These are phyloP conservation scores for Erythrobasidium hasegawianum DNA, from an alignment of 1,284 basidiomycete species.

Conservation along the genomic window DNA sequence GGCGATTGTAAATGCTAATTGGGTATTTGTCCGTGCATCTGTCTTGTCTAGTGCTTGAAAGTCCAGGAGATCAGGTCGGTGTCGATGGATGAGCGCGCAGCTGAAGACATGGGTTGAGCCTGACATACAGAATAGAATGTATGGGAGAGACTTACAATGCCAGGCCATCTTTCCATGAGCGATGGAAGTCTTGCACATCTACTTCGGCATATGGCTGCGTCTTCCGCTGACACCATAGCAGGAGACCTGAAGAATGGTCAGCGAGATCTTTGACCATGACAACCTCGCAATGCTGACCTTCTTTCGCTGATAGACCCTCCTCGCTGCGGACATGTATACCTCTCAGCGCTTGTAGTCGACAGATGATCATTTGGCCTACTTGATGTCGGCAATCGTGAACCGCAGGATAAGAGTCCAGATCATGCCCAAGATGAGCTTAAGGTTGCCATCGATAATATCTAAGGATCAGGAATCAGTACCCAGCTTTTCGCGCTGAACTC, in stretches of 20 bases:
- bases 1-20: conserved; percentile 78
- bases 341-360: too few species aligned
- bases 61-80: conserved; percentile 90
- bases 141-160: conserved; percentile 72
- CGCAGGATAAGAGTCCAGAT: conserved; percentile 97
- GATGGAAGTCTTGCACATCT: conserved; percentile 85
- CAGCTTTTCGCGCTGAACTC: too few species aligned
- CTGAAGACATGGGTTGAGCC: conserved; percentile 54
- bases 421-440: conserved; percentile 96
- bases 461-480: too few species aligned
- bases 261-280: too few species aligned
- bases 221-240: conserved; percentile 97
- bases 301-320: conserved; percentile 94
- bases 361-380: too few species aligned
- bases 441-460: conserved; percentile 97
- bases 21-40: conserved; percentile 74
- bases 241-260: conserved; percentile 55
- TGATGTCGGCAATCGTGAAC: conserved; percentile 97
- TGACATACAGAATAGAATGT: neutral
- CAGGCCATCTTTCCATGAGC: conserved; percentile 88
- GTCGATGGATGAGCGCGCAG: conserved; percentile 93
- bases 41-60: conserved; percentile 74
- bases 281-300: conserved; percentile 54
- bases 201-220: conserved; percentile 88
- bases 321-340: conserved; percentile 61